phyloP scores from a whole-genome alignment of 2,329 filamentous ascomycete genomes.

The Leptographium procerum region DNA sequence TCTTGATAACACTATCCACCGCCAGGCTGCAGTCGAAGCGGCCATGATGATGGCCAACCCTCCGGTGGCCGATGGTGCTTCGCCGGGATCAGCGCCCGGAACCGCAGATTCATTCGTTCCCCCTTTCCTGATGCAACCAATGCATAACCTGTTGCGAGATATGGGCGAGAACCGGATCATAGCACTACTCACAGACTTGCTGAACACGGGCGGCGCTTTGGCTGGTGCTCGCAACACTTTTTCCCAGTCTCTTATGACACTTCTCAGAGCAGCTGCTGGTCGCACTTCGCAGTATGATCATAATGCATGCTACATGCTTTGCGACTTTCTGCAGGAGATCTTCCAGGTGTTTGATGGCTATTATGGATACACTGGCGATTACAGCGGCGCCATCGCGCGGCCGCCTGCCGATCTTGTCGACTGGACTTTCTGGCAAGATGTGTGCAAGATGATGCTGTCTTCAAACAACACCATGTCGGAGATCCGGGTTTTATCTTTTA shows the following conservation, averaged over 20 bases:
- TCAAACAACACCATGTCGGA: constrained; percentile 87
- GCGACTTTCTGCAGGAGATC: constrained; percentile 79
- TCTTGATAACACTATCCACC: constrained; percentile 74
- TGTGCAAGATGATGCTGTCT: constrained; percentile 65
- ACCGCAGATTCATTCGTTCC: constrained; percentile 37
- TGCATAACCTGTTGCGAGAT: constrained; percentile 54
- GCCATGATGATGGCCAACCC: constrained; percentile 24
- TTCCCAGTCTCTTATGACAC: constrained; percentile 59
- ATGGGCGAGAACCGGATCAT: constrained; percentile 87
- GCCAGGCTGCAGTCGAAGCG: constrained; percentile 46
- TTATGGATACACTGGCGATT: constrained; percentile 21
- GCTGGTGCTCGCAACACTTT: constrained; percentile 52
- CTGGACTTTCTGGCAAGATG: constrained; percentile 77
- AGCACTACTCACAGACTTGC: constrained; percentile 68
- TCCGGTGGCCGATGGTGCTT: constrained; percentile 12
- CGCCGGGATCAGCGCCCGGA: neutral
- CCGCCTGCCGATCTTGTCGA: constrained; percentile 42
- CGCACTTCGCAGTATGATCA: constrained; percentile 73
- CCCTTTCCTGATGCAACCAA: constrained; percentile 38
- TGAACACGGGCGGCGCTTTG: constrained; percentile 40
- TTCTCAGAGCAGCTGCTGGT: constrained; percentile 64
- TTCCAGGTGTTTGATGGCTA: constrained; percentile 49
- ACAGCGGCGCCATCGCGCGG: constrained; percentile 1
- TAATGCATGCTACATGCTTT: constrained; percentile 76
- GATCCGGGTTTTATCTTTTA: constrained; percentile 69